Percentiles rank a stretch among this genome's conserved stretches.
phyloP scores from a whole-genome alignment of 176 grass and related monocot genomes.

The Eragrostis nindensis region DNA sequence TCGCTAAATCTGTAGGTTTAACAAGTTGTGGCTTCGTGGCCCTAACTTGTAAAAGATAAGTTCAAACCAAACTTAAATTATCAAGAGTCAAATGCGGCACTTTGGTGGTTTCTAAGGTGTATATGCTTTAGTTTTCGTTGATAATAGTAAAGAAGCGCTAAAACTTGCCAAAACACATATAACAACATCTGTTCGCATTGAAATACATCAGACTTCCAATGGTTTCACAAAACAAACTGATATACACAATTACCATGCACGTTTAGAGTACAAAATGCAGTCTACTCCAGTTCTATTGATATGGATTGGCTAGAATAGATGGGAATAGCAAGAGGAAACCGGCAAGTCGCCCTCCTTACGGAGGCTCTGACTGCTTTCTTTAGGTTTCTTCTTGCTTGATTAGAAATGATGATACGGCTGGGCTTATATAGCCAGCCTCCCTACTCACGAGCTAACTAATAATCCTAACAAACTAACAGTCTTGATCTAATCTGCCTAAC shows the following conservation, averaged over 20 bases:
- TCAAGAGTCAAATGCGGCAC: not conserved
- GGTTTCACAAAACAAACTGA: not conserved
- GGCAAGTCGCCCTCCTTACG: no score
- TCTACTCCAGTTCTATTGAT: constrained; percentile 21
- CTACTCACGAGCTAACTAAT: no score
- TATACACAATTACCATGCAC: not conserved
- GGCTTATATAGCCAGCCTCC: no score
- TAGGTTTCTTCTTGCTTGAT: no score
- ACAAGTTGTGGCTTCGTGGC: not conserved
- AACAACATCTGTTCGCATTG: not conserved
- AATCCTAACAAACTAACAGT: no score
- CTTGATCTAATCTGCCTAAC: no score
- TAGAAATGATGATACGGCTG: no score
- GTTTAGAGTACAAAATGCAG: not conserved
- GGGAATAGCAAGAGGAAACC: no score
- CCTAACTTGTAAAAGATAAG: not conserved
- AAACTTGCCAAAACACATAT: not conserved
- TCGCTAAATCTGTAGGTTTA: not conserved
- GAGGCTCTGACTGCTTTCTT: no score
- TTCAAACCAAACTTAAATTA: not conserved
- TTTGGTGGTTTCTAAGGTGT: not conserved
- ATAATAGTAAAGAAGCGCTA: not conserved
- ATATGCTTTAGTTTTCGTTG: not conserved
- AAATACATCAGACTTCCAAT: not conserved
- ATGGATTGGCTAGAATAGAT: no score